These are phyloP conservation scores for Hibiscus tridactylites DNA, from an alignment of 345 rosid species.

Conservation along the genomic window DNA sequence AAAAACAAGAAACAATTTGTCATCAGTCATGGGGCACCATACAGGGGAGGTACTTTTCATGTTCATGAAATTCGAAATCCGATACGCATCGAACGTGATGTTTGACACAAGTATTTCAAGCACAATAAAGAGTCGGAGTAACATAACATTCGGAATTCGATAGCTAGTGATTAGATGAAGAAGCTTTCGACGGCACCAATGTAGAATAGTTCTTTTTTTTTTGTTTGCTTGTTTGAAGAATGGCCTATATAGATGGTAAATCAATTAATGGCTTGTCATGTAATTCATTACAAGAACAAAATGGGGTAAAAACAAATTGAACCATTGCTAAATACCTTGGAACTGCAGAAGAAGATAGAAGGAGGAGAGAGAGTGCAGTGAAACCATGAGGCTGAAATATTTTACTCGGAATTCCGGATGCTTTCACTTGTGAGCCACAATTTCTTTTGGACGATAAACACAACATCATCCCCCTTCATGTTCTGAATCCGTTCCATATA, in stretches of 20 bases:
- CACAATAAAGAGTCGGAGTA: too few species aligned
- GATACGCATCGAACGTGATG: too few species aligned
- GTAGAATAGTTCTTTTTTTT: background rate
- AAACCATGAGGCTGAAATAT: background rate
- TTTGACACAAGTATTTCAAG: too few species aligned
- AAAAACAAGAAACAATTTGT: too few species aligned
- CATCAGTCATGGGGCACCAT: too few species aligned
- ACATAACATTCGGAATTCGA: too few species aligned
- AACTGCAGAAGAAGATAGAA: background rate
- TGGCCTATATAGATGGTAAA: background rate
- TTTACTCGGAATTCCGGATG: conserved; percentile 55
- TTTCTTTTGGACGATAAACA: conserved; percentile 23
- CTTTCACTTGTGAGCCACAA: conserved; percentile 78
- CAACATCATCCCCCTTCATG: conserved; percentile 40
- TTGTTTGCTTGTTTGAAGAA: background rate
- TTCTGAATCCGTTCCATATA: conserved; percentile 50
- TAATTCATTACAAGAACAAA: conserved; percentile 29
- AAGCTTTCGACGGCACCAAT: background rate
- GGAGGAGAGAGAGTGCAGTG: too few species aligned
- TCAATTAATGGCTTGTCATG: conserved; percentile 10
- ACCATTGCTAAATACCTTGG: conserved; percentile 15
- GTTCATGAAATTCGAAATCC: too few species aligned
- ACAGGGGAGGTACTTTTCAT: too few species aligned
- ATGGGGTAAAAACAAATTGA: conserved; percentile 31
- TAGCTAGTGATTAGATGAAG: conserved; percentile 10